Percentiles rank a stretch among this genome's conserved stretches.
These are phyloP conservation scores for Boletus reticulatus DNA, from an alignment of 768 basidiomycete genomes.

Conservation along the genomic window DNA sequence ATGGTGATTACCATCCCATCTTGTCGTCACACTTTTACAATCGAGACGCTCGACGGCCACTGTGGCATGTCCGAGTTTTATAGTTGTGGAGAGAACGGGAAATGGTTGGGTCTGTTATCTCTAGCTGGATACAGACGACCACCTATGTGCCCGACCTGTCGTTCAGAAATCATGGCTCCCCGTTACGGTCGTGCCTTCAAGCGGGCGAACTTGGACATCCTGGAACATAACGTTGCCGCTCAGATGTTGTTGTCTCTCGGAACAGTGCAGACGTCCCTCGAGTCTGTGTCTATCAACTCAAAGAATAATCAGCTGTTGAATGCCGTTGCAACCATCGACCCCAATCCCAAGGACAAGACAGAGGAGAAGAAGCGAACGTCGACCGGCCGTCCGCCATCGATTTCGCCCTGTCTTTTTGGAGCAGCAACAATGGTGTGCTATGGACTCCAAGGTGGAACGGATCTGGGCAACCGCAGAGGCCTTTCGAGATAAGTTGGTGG, in stretches of 20 bases:
- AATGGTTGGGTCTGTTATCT: constrained; percentile 43
- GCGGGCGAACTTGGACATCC: constrained; percentile 59
- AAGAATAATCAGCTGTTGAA: constrained; percentile 16
- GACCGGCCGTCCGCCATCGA: too few relatives aligned
- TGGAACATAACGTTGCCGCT: constrained; percentile 60
- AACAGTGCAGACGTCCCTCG: constrained; percentile 28
- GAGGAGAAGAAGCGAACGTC: background rate
- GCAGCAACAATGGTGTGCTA: too few relatives aligned
- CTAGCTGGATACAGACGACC: constrained; percentile 40
- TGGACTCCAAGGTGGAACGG: too few relatives aligned
- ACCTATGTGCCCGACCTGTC: constrained; percentile 63
- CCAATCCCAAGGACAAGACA: constrained; percentile 11
- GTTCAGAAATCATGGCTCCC: constrained; percentile 50
- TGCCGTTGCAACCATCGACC: constrained; percentile 9
- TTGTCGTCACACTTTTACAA: constrained; percentile 66
- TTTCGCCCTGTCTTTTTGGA: too few relatives aligned
- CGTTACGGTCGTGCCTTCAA: constrained; percentile 65
- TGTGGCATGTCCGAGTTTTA: constrained; percentile 55
- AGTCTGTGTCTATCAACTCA: constrained; percentile 23
- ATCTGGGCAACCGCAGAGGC: too few relatives aligned
- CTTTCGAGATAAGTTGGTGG: too few relatives aligned
- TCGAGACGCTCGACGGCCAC: constrained; percentile 67
- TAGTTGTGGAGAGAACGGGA: constrained; percentile 28
- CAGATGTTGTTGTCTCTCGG: constrained; percentile 47
- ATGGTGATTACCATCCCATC: constrained; percentile 57